phyloP scores from a whole-genome alignment of 2,329 filamentous ascomycete species.

The Mariannaea sp. region DNA sequence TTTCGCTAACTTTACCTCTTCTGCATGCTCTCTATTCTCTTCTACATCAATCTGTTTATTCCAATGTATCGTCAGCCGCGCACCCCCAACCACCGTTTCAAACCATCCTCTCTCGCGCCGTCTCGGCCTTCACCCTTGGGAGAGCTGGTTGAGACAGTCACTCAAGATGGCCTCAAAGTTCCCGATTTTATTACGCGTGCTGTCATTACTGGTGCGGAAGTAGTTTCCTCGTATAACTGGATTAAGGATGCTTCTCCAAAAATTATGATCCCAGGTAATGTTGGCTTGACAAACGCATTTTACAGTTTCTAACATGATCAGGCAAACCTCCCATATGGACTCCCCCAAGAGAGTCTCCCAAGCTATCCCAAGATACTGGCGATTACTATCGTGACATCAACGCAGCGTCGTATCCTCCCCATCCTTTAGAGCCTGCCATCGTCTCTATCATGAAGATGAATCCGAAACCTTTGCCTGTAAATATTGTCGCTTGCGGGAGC shows the following conservation, averaged over 20 bases:
- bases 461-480: constrained; percentile 41
- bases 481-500: constrained; percentile 66
- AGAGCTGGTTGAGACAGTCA: constrained; percentile 30
- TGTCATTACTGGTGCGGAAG: constrained; percentile 44
- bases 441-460: constrained; percentile 43
- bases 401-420: constrained; percentile 52
- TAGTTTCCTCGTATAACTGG: constrained; percentile 57
- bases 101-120: neutral
- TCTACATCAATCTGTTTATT: too few species aligned
- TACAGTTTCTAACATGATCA: constrained; percentile 20
- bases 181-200: neutral
- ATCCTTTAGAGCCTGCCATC: constrained; percentile 58
- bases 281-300: too few species aligned
- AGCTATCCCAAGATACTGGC: constrained; percentile 46
- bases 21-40: too few species aligned
- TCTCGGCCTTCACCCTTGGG: constrained; percentile 30
- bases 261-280: constrained; percentile 51
- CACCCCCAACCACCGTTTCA: neutral
- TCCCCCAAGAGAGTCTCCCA: neutral
- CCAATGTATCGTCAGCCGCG: too few species aligned
- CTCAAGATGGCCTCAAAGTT: constrained; percentile 10
- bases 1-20: too few species aligned
- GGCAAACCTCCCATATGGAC: constrained; percentile 35
- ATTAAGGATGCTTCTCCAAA: constrained; percentile 46
- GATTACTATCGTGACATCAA: constrained; percentile 60